These are phyloP conservation scores for Trichoderma sp. DNA, from an alignment of 2,329 filamentous ascomycete genomes.

Conservation along the genomic window DNA sequence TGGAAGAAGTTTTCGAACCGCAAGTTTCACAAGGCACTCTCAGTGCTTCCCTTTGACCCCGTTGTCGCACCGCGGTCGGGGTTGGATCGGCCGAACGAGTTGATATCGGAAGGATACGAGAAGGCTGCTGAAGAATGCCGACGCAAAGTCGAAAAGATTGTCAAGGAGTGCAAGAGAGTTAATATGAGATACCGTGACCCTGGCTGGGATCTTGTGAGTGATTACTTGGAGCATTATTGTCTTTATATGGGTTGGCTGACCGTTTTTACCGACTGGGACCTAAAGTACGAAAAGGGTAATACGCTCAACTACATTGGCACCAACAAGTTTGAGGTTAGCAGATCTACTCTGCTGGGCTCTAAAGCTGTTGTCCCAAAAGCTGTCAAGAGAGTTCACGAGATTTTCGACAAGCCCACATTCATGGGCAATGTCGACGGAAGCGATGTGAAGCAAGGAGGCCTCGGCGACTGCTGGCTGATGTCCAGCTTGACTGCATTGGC, in stretches of 20 bases:
- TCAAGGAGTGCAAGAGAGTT: slow-evolving; percentile 66
- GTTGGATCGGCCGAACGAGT: slow-evolving; percentile 58
- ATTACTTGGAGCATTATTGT: neutral
- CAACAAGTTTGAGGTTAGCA: slow-evolving; percentile 53
- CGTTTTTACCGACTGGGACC: slow-evolving; percentile 55
- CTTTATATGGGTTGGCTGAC: neutral
- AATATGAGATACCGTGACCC: slow-evolving; percentile 79
- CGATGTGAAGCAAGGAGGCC: slow-evolving; percentile 75
- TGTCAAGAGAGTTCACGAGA: slow-evolving; percentile 73
- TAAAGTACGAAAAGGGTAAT: slow-evolving; percentile 64
- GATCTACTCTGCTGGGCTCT: slow-evolving; percentile 47
- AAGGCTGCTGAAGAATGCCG: slow-evolving; percentile 65
- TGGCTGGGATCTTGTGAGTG: slow-evolving; percentile 57
- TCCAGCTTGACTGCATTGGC: slow-evolving; percentile 75
- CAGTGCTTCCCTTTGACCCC: slow-evolving; percentile 65
- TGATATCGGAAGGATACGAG: slow-evolving; percentile 61
- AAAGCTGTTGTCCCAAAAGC: slow-evolving; percentile 64
- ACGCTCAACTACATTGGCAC: slow-evolving; percentile 56
- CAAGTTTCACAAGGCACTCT: slow-evolving; percentile 65
- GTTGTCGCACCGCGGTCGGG: slow-evolving; percentile 54
- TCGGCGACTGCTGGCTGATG: slow-evolving; percentile 85
- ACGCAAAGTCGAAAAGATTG: slow-evolving; percentile 62
- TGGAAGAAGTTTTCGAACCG: slow-evolving; percentile 62
- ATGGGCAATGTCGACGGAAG: slow-evolving; percentile 64
- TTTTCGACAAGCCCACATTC: slow-evolving; percentile 74